Evolutionary conservation across 2,329 filamentous ascomycete species (phyloP), one percentile per base, ranked within the genome.

Genomic region (Neonectria faginata): DNA sequence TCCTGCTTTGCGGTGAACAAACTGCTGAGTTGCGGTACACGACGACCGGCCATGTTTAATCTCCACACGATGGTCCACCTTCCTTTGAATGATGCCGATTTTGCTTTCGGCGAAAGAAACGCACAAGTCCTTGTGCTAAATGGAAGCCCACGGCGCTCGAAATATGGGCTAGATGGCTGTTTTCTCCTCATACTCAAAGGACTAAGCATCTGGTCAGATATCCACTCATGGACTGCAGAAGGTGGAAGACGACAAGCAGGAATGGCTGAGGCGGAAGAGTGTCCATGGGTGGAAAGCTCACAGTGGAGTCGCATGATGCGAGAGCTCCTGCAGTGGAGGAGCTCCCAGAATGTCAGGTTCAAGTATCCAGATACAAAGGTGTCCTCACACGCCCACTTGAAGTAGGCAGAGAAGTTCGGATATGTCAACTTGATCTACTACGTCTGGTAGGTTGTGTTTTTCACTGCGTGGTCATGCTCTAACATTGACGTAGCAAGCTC

Each of bases 351-450:
- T 27, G 5, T 14, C 0, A 12, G 68, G 9, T 58, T 74, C n/a
- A 71, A 47, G 5, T 74, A 74, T 31, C 72, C 72, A 5, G 67
- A 58, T 3, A 70, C 70, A 0, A 74, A 67, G 1, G 66, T 69
- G 0, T 72, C 70, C 0, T 66, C 70, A 3, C 72, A 74, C 57
- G 69, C 72, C 2, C 72, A 74, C 45, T 51, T 70, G 2, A 68
- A 71, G 16, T 72, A 73, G 3, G 72, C 69, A 1, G 72, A 74
- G 54, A 66, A 58, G 12, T 74, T 74, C 36, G 72, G 70, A 2
- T 71, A 72, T 14, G 61, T 74, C 22, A 74, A 73, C 29, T 22
- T 74, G 8, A 67, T 74, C 0, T 74, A 74, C 62, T 74, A 74
- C 33, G 48, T 74, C 39, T 72, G 70, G 72, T 73, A 18, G 57